Conservation (phyloP, 345 rosid genomes). For the Eucalyptus guilfoylei region DNA sequence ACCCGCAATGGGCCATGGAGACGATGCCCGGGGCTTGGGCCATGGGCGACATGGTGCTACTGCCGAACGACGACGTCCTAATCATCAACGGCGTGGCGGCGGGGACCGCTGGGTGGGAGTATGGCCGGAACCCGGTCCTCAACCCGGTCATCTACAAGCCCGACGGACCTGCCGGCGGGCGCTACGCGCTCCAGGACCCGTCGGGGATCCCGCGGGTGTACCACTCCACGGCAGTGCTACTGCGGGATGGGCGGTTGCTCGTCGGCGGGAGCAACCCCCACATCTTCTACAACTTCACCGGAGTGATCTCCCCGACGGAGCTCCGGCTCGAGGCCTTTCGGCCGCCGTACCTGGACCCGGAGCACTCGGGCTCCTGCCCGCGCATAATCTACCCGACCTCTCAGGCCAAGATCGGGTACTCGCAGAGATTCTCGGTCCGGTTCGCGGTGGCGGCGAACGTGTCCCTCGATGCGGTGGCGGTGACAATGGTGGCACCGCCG, state of each 20-base stretch:
- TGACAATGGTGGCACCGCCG: conserved; percentile 13
- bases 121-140: conserved; percentile 28
- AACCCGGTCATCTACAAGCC: conserved; percentile 23
- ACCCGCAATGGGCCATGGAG: conserved; percentile 38
- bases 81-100: conserved; percentile 43
- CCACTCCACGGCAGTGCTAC: conserved; percentile 41
- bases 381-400: conserved; percentile 11
- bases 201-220: conserved; percentile 46
- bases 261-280: conserved; percentile 65
- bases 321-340: conserved; percentile 41
- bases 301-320: conserved; percentile 44
- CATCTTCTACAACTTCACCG: conserved; percentile 31
- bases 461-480: neutral
- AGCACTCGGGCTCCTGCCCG: conserved; percentile 17
- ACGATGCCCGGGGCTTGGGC: conserved; percentile 42
- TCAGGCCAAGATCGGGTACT: conserved; percentile 2
- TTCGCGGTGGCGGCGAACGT: neutral
- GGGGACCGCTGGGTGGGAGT: conserved; percentile 42
- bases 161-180: conserved; percentile 14
- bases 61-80: conserved; percentile 49
- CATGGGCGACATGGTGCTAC: conserved; percentile 56
- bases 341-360: conserved; percentile 31
- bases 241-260: conserved; percentile 51
- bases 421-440: neutral
- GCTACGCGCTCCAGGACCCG: conserved; percentile 29